Percentiles rank a stretch among this genome's conserved stretches.
Conservation (phyloP, 1,284 basidiomycete genomes). For the Irpex rosettiformis region DNA sequence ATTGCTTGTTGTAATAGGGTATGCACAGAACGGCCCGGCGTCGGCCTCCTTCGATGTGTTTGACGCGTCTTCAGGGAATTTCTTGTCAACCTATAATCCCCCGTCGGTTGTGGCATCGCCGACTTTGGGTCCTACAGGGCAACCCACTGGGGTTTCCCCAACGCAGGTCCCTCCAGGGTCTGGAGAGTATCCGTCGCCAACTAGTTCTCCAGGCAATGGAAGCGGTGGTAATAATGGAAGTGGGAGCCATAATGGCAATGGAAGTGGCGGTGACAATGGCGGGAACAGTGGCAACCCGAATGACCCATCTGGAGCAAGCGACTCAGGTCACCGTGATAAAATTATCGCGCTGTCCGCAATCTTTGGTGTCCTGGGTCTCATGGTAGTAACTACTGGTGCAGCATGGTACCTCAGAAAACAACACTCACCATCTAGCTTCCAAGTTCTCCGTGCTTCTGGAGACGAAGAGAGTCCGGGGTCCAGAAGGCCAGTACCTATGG, state of each 20-base stretch:
- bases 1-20: constrained; percentile 43
- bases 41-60: constrained; percentile 51
- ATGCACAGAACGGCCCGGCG: constrained; percentile 47
- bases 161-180: constrained; percentile 11
- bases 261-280: constrained; percentile 5
- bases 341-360: constrained; percentile 56
- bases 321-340: constrained; percentile 28
- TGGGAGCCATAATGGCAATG: constrained; percentile 6
- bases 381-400: constrained; percentile 37
- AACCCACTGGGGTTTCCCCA: background rate
- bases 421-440: constrained; percentile 36
- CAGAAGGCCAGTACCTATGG: constrained; percentile 27
- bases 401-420: constrained; percentile 42
- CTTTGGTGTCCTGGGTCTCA: constrained; percentile 50
- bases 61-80: constrained; percentile 38
- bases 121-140: constrained; percentile 33
- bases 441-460: constrained; percentile 35
- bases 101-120: constrained; percentile 30
- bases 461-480: constrained; percentile 32
- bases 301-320: constrained; percentile 7
- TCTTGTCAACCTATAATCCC: constrained; percentile 40
- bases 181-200: constrained; percentile 12
- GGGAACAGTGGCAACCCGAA: background rate
- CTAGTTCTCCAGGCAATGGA: background rate
- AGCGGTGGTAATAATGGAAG: constrained; percentile 16